These are phyloP conservation scores for Corchorus olitorius DNA, from an alignment of 345 rosid species.

Conservation along the genomic window DNA sequence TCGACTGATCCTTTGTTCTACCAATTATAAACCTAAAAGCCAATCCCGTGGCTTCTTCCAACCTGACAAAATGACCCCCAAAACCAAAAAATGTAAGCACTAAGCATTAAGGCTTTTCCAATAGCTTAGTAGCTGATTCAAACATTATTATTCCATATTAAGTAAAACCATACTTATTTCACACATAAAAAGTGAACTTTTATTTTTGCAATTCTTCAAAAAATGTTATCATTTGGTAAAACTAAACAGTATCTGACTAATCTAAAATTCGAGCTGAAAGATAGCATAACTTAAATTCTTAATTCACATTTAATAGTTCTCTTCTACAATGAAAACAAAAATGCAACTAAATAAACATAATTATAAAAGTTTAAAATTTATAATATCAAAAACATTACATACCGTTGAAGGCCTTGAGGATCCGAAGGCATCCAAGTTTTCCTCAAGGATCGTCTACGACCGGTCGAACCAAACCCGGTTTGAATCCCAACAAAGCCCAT, in stretches of 20 bases:
- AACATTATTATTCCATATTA: not conserved
- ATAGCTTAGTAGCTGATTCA: not conserved
- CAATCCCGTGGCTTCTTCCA: conserved; percentile 90
- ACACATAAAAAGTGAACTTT: not conserved
- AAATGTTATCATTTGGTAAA: too few relatives aligned
- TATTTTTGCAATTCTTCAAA: not conserved
- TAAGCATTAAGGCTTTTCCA: not conserved
- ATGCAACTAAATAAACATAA: not conserved
- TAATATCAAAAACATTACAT: not conserved
- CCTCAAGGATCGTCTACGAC: conserved; percentile 74
- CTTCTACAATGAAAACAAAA: not conserved
- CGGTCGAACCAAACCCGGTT: conserved; percentile 72
- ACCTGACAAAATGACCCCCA: conserved; percentile 37
- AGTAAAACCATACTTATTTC: too few relatives aligned
- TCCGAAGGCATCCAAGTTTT: conserved; percentile 92
- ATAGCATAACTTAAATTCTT: not conserved
- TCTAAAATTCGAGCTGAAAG: not conserved
- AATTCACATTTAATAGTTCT: not conserved
- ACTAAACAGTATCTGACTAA: too few relatives aligned
- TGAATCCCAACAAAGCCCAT: conserved; percentile 93
- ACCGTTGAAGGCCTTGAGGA: conserved; percentile 81
- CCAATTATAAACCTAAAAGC: conserved; percentile 84
- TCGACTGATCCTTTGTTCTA: conserved; percentile 51
- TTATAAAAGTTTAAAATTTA: not conserved
- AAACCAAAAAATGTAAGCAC: not conserved